Conservation (phyloP, 2,329 filamentous ascomycete genomes). For the Scorias spongiosa region DNA sequence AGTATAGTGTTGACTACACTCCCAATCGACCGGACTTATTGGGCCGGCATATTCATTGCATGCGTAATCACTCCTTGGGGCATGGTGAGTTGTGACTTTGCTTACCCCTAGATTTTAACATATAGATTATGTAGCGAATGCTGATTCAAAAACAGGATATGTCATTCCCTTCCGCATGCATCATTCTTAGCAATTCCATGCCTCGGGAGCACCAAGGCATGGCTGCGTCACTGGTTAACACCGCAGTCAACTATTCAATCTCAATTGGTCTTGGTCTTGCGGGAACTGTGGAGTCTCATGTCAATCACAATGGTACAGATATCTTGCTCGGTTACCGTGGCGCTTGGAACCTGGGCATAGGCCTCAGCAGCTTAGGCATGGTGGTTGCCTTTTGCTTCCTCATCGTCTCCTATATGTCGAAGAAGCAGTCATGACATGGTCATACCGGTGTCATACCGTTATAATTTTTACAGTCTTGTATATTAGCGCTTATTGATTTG, state of each 20-base stretch:
- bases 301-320: slow-evolving; percentile 4
- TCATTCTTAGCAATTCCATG: slow-evolving; percentile 16
- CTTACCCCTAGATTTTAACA: slow-evolving; percentile 19
- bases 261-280: slow-evolving; percentile 10
- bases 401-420: slow-evolving; percentile 4
- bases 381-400: slow-evolving; percentile 9
- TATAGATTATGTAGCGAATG: too few relatives aligned
- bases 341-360: slow-evolving; percentile 13
- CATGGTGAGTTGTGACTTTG: slow-evolving; percentile 7
- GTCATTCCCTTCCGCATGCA: slow-evolving; percentile 14
- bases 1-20: slow-evolving; percentile 16
- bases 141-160: slow-evolving; percentile 8
- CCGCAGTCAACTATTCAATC: slow-evolving; percentile 27
- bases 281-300: slow-evolving; percentile 8
- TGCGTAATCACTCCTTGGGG: slow-evolving; percentile 22
- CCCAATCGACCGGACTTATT: slow-evolving; percentile 22
- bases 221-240: slow-evolving; percentile 11
- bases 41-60: slow-evolving; percentile 22
- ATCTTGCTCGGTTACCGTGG: slow-evolving; percentile 9
- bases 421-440: not conserved
- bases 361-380: slow-evolving; percentile 9
- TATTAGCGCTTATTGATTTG: too few relatives aligned
- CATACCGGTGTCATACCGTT: too few relatives aligned
- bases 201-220: slow-evolving; percentile 16
- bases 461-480: too few relatives aligned